Conservation (phyloP, 345 rosid species). For the Conringia planisiliqua region DNA sequence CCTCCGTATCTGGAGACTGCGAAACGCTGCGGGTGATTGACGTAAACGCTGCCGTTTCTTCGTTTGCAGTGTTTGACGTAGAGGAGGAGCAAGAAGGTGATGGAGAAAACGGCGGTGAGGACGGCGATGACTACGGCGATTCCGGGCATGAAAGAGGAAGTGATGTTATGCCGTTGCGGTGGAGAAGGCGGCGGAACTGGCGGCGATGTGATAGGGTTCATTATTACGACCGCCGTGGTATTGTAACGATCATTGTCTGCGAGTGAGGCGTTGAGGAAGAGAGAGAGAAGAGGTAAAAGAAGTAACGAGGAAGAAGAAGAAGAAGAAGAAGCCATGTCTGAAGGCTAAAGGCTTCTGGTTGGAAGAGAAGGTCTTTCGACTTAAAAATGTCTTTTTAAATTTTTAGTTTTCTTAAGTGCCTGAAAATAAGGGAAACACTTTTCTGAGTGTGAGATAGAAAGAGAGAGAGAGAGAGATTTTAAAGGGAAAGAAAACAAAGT, state of each 20-base stretch:
- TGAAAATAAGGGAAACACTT: constrained; percentile 33
- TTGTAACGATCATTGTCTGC: constrained; percentile 13
- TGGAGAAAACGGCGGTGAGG: constrained; percentile 62
- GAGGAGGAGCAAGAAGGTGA: constrained; percentile 74
- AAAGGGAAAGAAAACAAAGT: constrained; percentile 33
- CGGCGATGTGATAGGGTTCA: neutral
- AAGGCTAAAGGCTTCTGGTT: neutral
- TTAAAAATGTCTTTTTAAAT: neutral
- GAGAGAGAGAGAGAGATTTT: constrained; percentile 1
- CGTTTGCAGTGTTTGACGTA: constrained; percentile 77
- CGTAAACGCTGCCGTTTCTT: constrained; percentile 22
- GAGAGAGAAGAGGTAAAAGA: constrained; percentile 10
- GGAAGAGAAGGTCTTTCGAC: constrained; percentile 20
- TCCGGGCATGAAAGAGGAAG: constrained; percentile 56
- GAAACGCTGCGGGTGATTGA: constrained; percentile 25
- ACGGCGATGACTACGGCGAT: constrained; percentile 56
- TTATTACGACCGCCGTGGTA: constrained; percentile 11
- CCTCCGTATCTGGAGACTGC: neutral
- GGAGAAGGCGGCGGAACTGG: constrained; percentile 30
- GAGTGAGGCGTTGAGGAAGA: constrained; percentile 17
- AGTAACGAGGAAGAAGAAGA: constrained; percentile 6
- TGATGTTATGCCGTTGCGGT: constrained; percentile 6
- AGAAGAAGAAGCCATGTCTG: constrained; percentile 23
- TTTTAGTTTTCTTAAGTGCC: constrained; percentile 13
- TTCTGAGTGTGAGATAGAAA: constrained; percentile 18